Evolutionary conservation across 1,284 basidiomycete species (phyloP).

Genomic region (Amylostereum chailletii): DNA sequence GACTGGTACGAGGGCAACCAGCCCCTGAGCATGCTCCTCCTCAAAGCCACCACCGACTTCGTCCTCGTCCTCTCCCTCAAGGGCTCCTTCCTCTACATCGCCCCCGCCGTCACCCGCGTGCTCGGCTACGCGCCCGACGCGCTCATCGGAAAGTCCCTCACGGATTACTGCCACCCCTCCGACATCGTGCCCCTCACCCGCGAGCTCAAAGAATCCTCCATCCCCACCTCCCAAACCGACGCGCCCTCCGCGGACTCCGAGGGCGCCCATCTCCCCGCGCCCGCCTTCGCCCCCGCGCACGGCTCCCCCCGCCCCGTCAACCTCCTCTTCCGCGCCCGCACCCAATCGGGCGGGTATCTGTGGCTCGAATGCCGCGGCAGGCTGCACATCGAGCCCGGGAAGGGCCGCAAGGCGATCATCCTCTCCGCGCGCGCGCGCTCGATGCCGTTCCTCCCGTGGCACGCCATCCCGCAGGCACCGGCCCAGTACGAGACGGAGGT

Average conservation of each 20-base stretch:
- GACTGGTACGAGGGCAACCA: slow-evolving; percentile 31
- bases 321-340: slow-evolving; percentile 68
- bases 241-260: slow-evolving; percentile 4
- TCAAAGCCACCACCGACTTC: slow-evolving; percentile 71
- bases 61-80: slow-evolving; percentile 89
- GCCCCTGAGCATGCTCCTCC: slow-evolving; percentile 54
- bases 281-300: background rate
- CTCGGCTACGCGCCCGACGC: slow-evolving; percentile 80
- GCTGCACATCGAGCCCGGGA: slow-evolving; percentile 81
- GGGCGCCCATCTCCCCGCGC: slow-evolving; percentile 6
- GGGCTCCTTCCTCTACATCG: slow-evolving; percentile 89
- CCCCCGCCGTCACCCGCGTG: slow-evolving; percentile 67
- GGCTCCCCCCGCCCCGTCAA: slow-evolving; percentile 33
- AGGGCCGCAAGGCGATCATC: slow-evolving; percentile 84
- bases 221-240: slow-evolving; percentile 17
- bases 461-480: slow-evolving; percentile 36
- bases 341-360: slow-evolving; percentile 60
- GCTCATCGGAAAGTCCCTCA: slow-evolving; percentile 69
- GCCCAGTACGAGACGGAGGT: slow-evolving; percentile 30
- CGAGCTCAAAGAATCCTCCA: slow-evolving; percentile 79
- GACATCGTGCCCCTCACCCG: slow-evolving; percentile 89
- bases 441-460: slow-evolving; percentile 62
- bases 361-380: slow-evolving; percentile 87
- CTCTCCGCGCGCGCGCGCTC: slow-evolving; percentile 66
- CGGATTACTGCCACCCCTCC: slow-evolving; percentile 79